Conservation (phyloP, 2,329 filamentous ascomycete genomes). For the Didymella sp. region DNA sequence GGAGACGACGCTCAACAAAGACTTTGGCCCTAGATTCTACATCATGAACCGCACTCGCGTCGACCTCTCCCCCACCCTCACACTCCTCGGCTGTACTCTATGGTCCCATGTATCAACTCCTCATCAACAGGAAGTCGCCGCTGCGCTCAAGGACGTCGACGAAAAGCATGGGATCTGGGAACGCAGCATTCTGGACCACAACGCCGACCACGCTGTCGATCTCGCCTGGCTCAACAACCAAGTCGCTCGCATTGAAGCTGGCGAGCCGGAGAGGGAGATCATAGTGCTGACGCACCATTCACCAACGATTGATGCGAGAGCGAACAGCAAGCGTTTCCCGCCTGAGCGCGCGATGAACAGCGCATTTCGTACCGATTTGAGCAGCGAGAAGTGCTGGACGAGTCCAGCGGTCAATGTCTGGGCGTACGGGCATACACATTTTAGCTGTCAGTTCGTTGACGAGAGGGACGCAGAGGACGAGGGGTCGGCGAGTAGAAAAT, state of each 20-base stretch:
- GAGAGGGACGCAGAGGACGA: neutral
- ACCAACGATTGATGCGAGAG: neutral
- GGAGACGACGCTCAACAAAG: neutral
- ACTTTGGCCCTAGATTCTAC: conserved; percentile 7
- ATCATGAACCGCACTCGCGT: conserved; percentile 8
- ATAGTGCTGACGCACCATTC: conserved; percentile 10
- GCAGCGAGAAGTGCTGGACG: conserved; percentile 7
- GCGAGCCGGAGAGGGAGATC: neutral
- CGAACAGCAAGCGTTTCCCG: conserved; percentile 5
- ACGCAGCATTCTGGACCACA: conserved; percentile 10
- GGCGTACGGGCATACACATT: conserved; percentile 13
- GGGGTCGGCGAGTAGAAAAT: conserved; percentile 2
- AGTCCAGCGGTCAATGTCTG: conserved; percentile 7
- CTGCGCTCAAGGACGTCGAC: conserved; percentile 1
- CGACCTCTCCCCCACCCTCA: conserved; percentile 4
- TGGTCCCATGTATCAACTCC: conserved; percentile 11
- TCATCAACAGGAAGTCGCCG: conserved; percentile 4
- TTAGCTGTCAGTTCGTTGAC: conserved; percentile 11
- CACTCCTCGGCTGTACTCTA: conserved; percentile 19
- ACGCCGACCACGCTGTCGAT: conserved; percentile 6
- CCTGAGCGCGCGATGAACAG: conserved; percentile 5
- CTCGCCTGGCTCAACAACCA: conserved; percentile 5
- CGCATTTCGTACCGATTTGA: conserved; percentile 11
- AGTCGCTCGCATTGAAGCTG: neutral
- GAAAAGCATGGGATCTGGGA: neutral